Evolutionary conservation across 2,329 filamentous ascomycete species (phyloP), one percentile per base, ranked within the genome.

Genomic region (Tolypocladium cylindrosporum): DNA sequence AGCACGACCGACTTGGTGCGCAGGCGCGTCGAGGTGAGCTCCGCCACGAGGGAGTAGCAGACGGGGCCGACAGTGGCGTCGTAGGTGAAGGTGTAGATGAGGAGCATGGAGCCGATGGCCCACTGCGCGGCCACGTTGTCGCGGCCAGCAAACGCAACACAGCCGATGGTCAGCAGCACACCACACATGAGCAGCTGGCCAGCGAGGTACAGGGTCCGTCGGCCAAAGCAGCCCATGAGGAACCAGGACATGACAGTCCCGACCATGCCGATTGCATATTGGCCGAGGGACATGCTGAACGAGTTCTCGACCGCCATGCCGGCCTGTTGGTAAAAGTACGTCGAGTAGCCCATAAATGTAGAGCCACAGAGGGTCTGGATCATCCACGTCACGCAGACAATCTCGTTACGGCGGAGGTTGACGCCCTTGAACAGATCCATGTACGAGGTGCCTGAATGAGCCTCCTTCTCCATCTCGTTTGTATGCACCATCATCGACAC

Each of bases 31-130:
- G 75, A 77, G 0, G 72, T 71, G 3, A 78, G 61, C 64, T 79
- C 77, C 1, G 77, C 83, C 5, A 96, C 91, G 39, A 96, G 80
- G 0, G 90, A 93, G 74, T 94, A 96, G 74, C 89, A 91, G 34
- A 96, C 90, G 42, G 61, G 73, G 0, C 73, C 73, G 34, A 75
- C 69, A 6, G 72, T 74, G 43, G 65, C 65, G 59, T 75, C 67
- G 57, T 74, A 75, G 54, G 75, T 71, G 39, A 78, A 73, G 24
- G 74, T 76, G 67, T 77, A 78, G 60, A 76, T 67, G 27, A 74
- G 62, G 2, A 74, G 69, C 57, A 83, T 67, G 2, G 74, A 72
- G 2, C 78, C 81, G 1, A 78, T 77, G 0, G 73, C 75, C 71
- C 74, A 78, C 14, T 78, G 76, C 1, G 76, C 78, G 8, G 76